Conservation (phyloP, 2,329 filamentous ascomycete species). For the Xylariaceae sp. region DNA sequence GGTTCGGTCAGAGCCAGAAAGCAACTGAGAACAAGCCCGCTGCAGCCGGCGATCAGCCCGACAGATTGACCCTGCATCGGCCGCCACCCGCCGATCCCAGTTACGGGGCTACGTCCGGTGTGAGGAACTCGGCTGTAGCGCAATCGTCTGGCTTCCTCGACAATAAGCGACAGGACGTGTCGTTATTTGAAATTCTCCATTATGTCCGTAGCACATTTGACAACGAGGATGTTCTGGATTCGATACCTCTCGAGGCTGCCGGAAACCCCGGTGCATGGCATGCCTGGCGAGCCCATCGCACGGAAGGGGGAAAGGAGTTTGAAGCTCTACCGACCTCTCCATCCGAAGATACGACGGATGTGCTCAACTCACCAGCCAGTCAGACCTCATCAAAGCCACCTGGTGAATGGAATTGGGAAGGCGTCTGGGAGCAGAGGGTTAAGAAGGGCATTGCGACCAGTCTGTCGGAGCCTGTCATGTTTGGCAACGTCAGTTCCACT, state of each 20-base stretch:
- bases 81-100: slow-evolving; percentile 26
- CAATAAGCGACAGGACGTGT: slow-evolving; percentile 41
- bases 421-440: slow-evolving; percentile 90
- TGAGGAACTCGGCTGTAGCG: slow-evolving; percentile 27
- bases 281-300: slow-evolving; percentile 75
- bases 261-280: slow-evolving; percentile 92
- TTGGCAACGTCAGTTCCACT: slow-evolving; percentile 54
- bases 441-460: slow-evolving; percentile 72
- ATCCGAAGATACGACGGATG: slow-evolving; percentile 9
- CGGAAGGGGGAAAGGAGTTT: slow-evolving; percentile 41
- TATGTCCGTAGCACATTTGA: slow-evolving; percentile 83
- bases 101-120: slow-evolving; percentile 24
- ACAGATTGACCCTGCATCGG: slow-evolving; percentile 28
- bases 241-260: slow-evolving; percentile 71
- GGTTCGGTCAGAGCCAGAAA: slow-evolving; percentile 62
- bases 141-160: slow-evolving; percentile 38
- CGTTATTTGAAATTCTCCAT: slow-evolving; percentile 63
- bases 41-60: slow-evolving; percentile 36
- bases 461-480: slow-evolving; percentile 73
- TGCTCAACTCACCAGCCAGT: slow-evolving; percentile 21
- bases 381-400: slow-evolving; percentile 48
- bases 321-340: slow-evolving; percentile 6
- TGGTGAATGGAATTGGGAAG: slow-evolving; percentile 95
- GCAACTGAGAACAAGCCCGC: slow-evolving; percentile 36
- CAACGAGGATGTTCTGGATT: slow-evolving; percentile 69